Conservation (phyloP, 176 grass and related monocot species). For the Raddia distichophylla region DNA sequence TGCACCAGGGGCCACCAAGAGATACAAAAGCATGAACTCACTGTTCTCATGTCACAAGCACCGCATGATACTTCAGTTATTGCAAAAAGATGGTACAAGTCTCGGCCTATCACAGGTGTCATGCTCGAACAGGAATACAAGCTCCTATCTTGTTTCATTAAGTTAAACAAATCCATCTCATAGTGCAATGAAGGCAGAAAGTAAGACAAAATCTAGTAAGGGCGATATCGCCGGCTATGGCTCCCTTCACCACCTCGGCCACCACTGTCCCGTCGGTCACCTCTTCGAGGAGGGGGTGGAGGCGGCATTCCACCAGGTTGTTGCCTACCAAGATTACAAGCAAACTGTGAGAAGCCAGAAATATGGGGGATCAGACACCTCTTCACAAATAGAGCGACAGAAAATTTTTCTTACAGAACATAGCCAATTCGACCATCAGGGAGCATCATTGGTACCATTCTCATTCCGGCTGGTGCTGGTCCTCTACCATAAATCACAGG, state of each 20-base stretch:
- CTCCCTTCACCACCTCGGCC: conserved; percentile 54
- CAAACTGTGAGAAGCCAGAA: conserved; percentile 12
- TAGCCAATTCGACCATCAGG: conserved; percentile 96
- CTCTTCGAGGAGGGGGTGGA: conserved; percentile 52
- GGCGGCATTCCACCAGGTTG: conserved; percentile 69
- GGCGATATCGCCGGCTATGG: conserved; percentile 63
- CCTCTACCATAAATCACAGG: conserved; percentile 99
- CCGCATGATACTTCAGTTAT: conserved; percentile 11
- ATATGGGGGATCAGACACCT: background rate
- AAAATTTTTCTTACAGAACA: conserved; percentile 68
- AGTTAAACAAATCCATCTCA: conserved; percentile 10
- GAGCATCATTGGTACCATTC: conserved; percentile 97
- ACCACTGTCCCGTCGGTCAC: conserved; percentile 62
- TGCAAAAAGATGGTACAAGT: background rate
- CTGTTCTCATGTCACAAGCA: conserved; percentile 17
- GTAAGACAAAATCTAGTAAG: conserved; percentile 55
- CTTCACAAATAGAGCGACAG: background rate
- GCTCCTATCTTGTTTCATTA: conserved; percentile 37
- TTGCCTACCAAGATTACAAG: conserved; percentile 56
- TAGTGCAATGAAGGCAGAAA: background rate
- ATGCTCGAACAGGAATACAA: conserved; percentile 14
- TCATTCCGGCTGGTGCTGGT: conserved; percentile 88
- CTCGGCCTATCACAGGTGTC: conserved; percentile 12
- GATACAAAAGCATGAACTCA: conserved; percentile 1
- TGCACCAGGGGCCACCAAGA: background rate